A percentile compares a stretch with the other conserved stretches of the same genome.
phyloP scores from a whole-genome alignment of 2,329 filamentous ascomycete genomes.

The Cladosporium sp. region DNA sequence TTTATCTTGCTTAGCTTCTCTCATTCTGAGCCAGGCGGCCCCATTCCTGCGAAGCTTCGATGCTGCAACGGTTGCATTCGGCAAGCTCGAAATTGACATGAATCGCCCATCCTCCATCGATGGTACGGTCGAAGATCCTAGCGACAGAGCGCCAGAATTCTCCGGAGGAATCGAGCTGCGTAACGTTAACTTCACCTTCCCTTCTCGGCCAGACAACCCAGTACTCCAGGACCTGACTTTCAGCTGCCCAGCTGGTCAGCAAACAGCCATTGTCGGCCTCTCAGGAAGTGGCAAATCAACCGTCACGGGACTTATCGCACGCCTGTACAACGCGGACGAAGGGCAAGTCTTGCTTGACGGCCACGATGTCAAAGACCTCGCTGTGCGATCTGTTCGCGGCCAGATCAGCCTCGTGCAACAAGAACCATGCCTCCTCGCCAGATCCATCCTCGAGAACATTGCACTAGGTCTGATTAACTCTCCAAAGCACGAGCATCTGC shows the following conservation, averaged over 20 bases:
- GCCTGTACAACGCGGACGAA: conserved; percentile 30
- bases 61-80: conserved; percentile 49
- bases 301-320: conserved; percentile 31
- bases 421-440: conserved; percentile 33
- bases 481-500: conserved; percentile 8
- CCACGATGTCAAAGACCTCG: conserved; percentile 25
- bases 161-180: conserved; percentile 56
- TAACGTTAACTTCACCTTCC: conserved; percentile 69
- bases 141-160: conserved; percentile 21
- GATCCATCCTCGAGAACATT: conserved; percentile 36
- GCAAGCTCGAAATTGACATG: conserved; percentile 57
- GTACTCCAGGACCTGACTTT: conserved; percentile 35
- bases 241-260: conserved; percentile 37
- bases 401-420: conserved; percentile 34
- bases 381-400: conserved; percentile 31
- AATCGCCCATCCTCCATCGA: conserved; percentile 42
- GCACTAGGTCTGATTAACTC: conserved; percentile 33
- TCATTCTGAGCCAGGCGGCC: conserved; percentile 44
- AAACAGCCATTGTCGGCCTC: conserved; percentile 41
- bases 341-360: conserved; percentile 33
- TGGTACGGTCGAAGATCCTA: conserved; percentile 27
- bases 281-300: conserved; percentile 38
- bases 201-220: conserved; percentile 37
- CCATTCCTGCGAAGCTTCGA: conserved; percentile 48
- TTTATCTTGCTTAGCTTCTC: conserved; percentile 29